Percentiles rank a stretch among this genome's conserved stretches.
These are phyloP conservation scores for Alternaria solani DNA, from an alignment of 2,329 filamentous ascomycete genomes.

Conservation along the genomic window DNA sequence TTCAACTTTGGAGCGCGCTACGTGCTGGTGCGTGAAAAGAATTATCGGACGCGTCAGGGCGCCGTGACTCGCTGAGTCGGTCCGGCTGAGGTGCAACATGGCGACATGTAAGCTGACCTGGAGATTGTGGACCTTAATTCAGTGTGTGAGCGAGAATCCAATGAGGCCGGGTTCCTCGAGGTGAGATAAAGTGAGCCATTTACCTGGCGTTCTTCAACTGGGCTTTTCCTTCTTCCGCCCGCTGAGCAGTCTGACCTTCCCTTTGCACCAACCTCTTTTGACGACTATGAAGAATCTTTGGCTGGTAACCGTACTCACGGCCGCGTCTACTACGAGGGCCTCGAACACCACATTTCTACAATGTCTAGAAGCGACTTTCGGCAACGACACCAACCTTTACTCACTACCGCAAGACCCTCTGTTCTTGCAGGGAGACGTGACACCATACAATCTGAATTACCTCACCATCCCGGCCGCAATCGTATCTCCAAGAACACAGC, in stretches of 20 bases:
- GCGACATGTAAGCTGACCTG: neutral
- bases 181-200: neutral
- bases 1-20: no score
- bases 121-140: neutral
- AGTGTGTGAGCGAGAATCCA: neutral
- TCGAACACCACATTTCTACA: neutral
- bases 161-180: neutral
- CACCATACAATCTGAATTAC: neutral
- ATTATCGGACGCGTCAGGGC: neutral
- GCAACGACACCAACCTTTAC: neutral
- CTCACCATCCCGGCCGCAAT: neutral
- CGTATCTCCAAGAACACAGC: neutral
- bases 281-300: neutral
- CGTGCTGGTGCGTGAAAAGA: neutral
- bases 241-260: neutral
- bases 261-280: neutral
- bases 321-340: neutral
- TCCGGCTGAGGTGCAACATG: neutral
- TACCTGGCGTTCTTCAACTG: neutral
- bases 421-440: neutral
- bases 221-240: neutral
- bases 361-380: neutral
- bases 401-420: neutral
- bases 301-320: neutral
- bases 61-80: neutral